Evolutionary conservation across 2,329 filamentous ascomycete species (phyloP), one percentile per base, ranked within the genome.

Genomic region (Aureobasidium sp.): DNA sequence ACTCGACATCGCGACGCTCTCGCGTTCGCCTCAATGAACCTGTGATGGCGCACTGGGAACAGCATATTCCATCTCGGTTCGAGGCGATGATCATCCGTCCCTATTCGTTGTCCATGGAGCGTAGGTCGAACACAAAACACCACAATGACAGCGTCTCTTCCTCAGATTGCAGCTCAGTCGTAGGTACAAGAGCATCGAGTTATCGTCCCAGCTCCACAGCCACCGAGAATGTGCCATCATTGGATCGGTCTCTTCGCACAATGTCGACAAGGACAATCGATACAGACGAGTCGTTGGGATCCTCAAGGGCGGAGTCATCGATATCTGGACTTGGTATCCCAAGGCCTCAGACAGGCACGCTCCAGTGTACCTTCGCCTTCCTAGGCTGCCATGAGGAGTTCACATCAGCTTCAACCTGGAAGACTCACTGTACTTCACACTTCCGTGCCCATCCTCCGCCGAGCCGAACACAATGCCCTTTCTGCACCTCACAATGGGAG

Each of bases 291-390:
- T 32, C 36, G 2, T 21, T 32, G 5, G 16, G 10, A 15, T 42
- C 52, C 37, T 54, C 52, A 8, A 13, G 16, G 4, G 27, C 25
- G 3, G 32, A 11, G 8, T 32, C 37, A 5, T 41, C 52, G 25
- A 25, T 4, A 32, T 45, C 29, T 21, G 34, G 21, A 3, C 29
- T 45, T 39, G 42, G 25, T 21, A 8, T 34, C 7, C 4, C 21
- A 11, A 21, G 32, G 4, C 41, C 53, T n/a, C n/a, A 25, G 11
- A n/a, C 41, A 45, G 47, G 54, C 3, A 30, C 9, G 13, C 34
- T 58, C 13, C 61, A 62, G 34, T 62, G 61, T 37, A 37, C 44
- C 27, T 62, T 62, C 16, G 42, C 54, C 36, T 62, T 62, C 30
- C 45, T 62, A 5, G 61, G 45, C 11, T 62, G 61, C 37, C 21